Evolutionary conservation across 176 grass and related monocot species (phyloP), one percentile per base, ranked within the genome.

Genomic region (Avena sativa): DNA sequence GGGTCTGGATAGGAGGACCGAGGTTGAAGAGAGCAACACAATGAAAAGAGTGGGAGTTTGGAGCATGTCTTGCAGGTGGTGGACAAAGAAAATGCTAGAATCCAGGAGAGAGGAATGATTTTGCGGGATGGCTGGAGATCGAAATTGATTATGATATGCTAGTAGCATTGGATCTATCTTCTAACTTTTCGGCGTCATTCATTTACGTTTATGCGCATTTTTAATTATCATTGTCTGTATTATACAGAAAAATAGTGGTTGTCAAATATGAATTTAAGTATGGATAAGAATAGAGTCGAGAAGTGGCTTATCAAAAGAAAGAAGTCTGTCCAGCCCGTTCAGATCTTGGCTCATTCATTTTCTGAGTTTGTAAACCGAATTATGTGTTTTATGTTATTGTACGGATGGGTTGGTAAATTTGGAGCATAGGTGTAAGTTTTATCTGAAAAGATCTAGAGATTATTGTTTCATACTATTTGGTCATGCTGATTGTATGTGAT

Each of bases 111-210:
- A 43, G 89, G 91, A 71, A 84, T 56, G 84, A 95, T 72, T 56
- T 79, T 88, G 84, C 62, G 51, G 66, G 81, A 16, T 98, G 95
- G 95, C 78, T 98, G 89, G 95, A 98, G 87, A 84, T 98, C 25
- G 93, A 89, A 36, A 95, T 98, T 64, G 93, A 98, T 77, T 23
- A 23, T 23, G 93, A 93, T 23, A 93, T 93, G 91, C 83, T 98
- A 51, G 44, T 58, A 71, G 82, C 93, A 79, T 88, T 95, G 62
- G 88, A 95, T 89, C 79, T 95, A 85, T 89, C 93, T 72, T 23
- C 89, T 49, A 98, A 89, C 62, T 92, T 95, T 89, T 91, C 89
- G 85, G 95, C 95, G 12, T 13, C 86, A 52, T 63, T 59, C 81
- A 36, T 79, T 74, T 88, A 8, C 5, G 17, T 51, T 38, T 88